These are phyloP conservation scores for Rhizopogon vesiculosus DNA, from an alignment of 768 basidiomycete genomes.

Conservation along the genomic window DNA sequence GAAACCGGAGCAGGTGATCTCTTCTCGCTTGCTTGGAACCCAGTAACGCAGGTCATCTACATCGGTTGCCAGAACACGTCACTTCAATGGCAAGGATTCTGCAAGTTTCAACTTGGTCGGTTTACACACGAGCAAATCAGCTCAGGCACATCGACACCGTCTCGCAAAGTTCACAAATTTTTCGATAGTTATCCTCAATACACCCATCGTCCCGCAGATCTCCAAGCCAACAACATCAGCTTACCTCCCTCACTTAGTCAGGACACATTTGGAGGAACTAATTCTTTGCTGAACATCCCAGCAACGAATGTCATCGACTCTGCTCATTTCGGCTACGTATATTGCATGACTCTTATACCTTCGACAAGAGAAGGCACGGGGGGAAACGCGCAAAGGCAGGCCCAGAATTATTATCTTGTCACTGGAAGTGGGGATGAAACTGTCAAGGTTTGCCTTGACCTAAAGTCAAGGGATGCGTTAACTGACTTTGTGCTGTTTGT, in stretches of 20 bases:
- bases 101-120: conserved; percentile 2
- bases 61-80: conserved; percentile 93
- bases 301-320: conserved; percentile 73
- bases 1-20: conserved; percentile 84
- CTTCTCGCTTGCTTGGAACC: conserved; percentile 80
- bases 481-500: neutral
- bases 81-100: conserved; percentile 81
- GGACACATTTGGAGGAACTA: conserved; percentile 13
- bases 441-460: conserved; percentile 57
- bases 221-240: conserved; percentile 54
- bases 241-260: conserved; percentile 29
- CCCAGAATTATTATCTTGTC: conserved; percentile 46
- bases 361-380: conserved; percentile 34
- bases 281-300: conserved; percentile 47
- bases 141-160: conserved; percentile 31
- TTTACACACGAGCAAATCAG: conserved; percentile 5
- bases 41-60: conserved; percentile 64
- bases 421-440: conserved; percentile 91
- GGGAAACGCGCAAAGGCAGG: conserved; percentile 17
- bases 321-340: conserved; percentile 94
- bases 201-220: conserved; percentile 62
- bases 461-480: neutral
- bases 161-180: conserved; percentile 75
- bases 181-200: conserved; percentile 86
- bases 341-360: conserved; percentile 63